Conservation (phyloP, 306 rosid species). For the Coriaria nepalensis region DNA sequence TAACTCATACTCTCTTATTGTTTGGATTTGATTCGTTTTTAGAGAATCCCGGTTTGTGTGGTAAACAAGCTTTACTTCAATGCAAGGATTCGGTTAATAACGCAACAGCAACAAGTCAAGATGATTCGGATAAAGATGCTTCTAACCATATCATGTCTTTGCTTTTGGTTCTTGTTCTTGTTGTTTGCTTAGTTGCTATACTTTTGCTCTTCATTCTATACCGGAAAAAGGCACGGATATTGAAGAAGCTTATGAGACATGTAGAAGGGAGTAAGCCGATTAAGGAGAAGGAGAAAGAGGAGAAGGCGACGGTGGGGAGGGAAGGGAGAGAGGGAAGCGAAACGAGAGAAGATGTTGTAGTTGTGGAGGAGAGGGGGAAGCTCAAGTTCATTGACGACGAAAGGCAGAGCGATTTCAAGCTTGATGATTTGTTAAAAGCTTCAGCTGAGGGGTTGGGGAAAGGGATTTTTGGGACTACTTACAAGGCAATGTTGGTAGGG, state of each 20-base stretch:
- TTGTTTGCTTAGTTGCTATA: slow-evolving; percentile 26
- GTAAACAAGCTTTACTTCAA: slow-evolving; percentile 14
- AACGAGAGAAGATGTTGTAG: not conserved
- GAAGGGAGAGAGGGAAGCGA: slow-evolving; percentile 19
- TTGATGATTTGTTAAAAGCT: slow-evolving; percentile 58
- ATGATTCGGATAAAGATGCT: not conserved
- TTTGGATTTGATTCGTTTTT: slow-evolving; percentile 17
- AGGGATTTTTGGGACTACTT: slow-evolving; percentile 59
- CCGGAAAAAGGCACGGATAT: slow-evolving; percentile 28
- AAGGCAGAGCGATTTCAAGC: slow-evolving; percentile 23
- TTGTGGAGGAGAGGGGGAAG: slow-evolving; percentile 37
- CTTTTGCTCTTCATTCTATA: slow-evolving; percentile 32
- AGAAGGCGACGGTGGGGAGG: slow-evolving; percentile 15
- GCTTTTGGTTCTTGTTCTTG: slow-evolving; percentile 17
- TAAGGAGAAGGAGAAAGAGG: slow-evolving; percentile 8
- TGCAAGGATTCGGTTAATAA: slow-evolving; percentile 1
- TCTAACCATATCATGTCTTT: not conserved
- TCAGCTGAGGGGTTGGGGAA: slow-evolving; percentile 75
- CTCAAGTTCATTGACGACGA: slow-evolving; percentile 32
- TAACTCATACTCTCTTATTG: slow-evolving; percentile 19
- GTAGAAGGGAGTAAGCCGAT: not conserved
- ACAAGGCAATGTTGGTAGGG: slow-evolving; percentile 47
- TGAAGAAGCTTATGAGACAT: slow-evolving; percentile 25
- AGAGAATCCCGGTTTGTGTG: slow-evolving; percentile 25
- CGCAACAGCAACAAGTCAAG: not conserved